Evolutionary conservation across 768 basidiomycete species (phyloP), one percentile per base, ranked within the genome.

Genomic region (Neoboletus brunneissimus): DNA sequence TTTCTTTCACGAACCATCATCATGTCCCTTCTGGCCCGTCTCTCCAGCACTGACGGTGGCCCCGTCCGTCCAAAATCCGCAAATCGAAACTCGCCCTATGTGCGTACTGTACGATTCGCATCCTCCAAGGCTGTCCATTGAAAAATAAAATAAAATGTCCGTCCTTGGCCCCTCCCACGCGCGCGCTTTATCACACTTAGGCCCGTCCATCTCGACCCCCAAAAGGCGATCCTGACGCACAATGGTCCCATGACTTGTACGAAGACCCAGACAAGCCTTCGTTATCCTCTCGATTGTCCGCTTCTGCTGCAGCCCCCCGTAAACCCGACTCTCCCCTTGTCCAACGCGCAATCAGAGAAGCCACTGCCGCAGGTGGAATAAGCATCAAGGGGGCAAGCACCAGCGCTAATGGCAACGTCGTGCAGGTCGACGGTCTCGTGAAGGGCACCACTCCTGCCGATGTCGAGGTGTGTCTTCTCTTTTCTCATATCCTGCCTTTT

Each of bases 391-490:
- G n/a, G n/a, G n/a, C n/a, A n/a, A n/a, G n/a, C n/a, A n/a, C n/a
- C n/a, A n/a, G n/a, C n/a, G n/a, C n/a, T n/a, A n/a, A n/a, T n/a
- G n/a, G n/a, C n/a, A n/a, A n/a, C n/a, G n/a, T n/a, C n/a, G n/a
- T n/a, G n/a, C n/a, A n/a, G n/a, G n/a, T n/a, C n/a, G n/a, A n/a
- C n/a, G n/a, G n/a, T n/a, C n/a, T n/a, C n/a, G n/a, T n/a, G n/a
- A n/a, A n/a, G n/a, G 91, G 91, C 2, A 93, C 91, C 25, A 91
- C 88, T 9, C 79, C 87, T 16, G 90, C 88, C 16, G 91, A 94
- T 69, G 91, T 94, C 47, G 82, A 84, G 62, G 70, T 73, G 9
- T 11, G 62, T 31, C 12, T 40, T 10, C 1, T 45, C 18, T 5
- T 16, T 25, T 29, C 27, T n/a, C 16, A 2, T 32, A 4, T 3